Conservation (phyloP, 257 asterid species). For the Paraleonurus japonicus region DNA sequence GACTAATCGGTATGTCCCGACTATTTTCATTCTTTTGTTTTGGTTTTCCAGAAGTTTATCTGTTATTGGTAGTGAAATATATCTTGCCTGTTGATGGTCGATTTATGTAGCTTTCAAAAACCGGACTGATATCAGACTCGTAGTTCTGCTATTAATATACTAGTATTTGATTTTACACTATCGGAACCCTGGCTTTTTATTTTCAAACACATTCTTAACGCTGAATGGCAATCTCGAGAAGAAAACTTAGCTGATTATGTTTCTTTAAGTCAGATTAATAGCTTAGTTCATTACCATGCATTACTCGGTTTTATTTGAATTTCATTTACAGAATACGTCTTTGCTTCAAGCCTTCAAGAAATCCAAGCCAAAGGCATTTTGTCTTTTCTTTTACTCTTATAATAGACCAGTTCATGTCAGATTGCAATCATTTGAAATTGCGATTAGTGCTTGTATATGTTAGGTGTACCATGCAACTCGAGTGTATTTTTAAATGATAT, state of each 20-base stretch:
- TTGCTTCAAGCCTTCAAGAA: too few relatives aligned
- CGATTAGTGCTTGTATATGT: background rate
- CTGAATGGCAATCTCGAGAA: background rate
- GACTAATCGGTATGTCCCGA: constrained; percentile 30
- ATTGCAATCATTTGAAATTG: background rate
- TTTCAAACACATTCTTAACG: background rate
- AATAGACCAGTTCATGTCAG: background rate
- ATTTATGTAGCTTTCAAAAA: background rate
- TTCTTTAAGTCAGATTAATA: background rate
- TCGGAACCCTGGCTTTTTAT: background rate
- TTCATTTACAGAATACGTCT: too few relatives aligned
- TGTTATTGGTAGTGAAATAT: background rate
- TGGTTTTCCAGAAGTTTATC: background rate
- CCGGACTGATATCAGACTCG: background rate
- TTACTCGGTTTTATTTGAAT: too few relatives aligned
- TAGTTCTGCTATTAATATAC: background rate
- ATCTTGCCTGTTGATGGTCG: background rate
- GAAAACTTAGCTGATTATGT: background rate
- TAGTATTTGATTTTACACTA: background rate
- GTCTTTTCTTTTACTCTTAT: background rate
- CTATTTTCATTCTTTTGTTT: background rate
- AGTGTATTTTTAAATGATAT: too few relatives aligned
- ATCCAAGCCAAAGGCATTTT: background rate
- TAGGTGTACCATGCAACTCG: too few relatives aligned
- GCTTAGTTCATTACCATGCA: background rate